Evolutionary conservation across 345 rosid species (phyloP).

Genomic region (Eutrema japonicum): DNA sequence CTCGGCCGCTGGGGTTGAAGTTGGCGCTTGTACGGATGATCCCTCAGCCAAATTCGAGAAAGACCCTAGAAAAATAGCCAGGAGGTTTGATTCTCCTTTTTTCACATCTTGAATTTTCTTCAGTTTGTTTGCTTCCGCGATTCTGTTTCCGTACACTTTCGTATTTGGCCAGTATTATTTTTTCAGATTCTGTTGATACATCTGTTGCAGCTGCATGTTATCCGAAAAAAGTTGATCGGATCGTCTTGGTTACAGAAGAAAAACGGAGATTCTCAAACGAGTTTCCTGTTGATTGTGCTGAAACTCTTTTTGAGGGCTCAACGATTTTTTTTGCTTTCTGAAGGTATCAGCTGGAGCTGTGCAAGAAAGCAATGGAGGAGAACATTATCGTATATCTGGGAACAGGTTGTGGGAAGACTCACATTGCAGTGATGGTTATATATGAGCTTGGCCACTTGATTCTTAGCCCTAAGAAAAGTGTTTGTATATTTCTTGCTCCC

Average conservation of each 20-base stretch:
- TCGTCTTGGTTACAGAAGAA: slow-evolving; percentile 12
- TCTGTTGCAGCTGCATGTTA: slow-evolving; percentile 6
- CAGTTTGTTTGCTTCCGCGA: slow-evolving; percentile 9
- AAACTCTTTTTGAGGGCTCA: not conserved
- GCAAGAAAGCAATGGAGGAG: slow-evolving; percentile 80
- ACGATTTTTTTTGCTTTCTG: slow-evolving; percentile 21
- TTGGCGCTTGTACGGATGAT: slow-evolving; percentile 28
- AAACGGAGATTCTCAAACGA: not conserved
- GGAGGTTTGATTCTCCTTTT: slow-evolving; percentile 36
- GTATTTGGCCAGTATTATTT: not conserved
- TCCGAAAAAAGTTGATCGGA: slow-evolving; percentile 7
- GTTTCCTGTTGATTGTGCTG: not conserved
- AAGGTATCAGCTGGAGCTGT: slow-evolving; percentile 91
- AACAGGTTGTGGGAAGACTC: slow-evolving; percentile 97
- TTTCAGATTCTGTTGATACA: not conserved
- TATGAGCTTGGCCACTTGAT: slow-evolving; percentile 71
- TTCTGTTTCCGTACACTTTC: slow-evolving; percentile 8
- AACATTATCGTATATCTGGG: slow-evolving; percentile 79
- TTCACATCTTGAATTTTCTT: not conserved
- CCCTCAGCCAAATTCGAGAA: slow-evolving; percentile 40
- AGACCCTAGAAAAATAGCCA: slow-evolving; percentile 66
- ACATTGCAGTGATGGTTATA: slow-evolving; percentile 87
- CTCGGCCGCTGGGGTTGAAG: slow-evolving; percentile 14
- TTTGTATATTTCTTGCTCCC: slow-evolving; percentile 90
- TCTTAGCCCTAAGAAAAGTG: slow-evolving; percentile 62